Percentiles rank a stretch among this genome's conserved stretches.
Evolutionary conservation across 1,139 yeast genomes (phyloP).

Genomic region (Schwanniomyces etchellsii): DNA sequence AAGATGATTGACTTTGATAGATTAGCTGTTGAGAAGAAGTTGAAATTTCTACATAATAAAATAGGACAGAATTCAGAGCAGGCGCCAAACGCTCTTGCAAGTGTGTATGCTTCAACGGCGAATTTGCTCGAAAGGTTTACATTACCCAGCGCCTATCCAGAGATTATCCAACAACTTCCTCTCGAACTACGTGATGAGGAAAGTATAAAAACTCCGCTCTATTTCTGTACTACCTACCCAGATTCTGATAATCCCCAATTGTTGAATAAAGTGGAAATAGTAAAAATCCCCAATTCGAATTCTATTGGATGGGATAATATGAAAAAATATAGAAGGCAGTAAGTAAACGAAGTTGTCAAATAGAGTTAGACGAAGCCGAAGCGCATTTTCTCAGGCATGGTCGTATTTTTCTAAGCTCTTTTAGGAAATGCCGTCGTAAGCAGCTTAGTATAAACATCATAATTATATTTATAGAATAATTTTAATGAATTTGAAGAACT

Average conservation of each 20-base stretch:
- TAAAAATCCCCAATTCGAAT: conserved; percentile 42
- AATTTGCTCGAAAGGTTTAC: conserved; percentile 19
- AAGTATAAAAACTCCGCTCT: conserved; percentile 29
- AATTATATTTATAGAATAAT: too few relatives aligned
- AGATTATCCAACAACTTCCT: conserved; percentile 29
- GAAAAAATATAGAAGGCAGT: conserved; percentile 25
- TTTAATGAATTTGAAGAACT: too few relatives aligned
- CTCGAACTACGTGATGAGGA: conserved; percentile 24
- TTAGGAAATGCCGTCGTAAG: too few relatives aligned
- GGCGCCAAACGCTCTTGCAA: too few relatives aligned
- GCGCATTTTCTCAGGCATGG: too few relatives aligned
- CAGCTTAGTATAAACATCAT: too few relatives aligned
- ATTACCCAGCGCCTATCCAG: conserved; percentile 28
- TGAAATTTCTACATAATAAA: conserved; percentile 1
- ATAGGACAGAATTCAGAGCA: conserved; percentile 1
- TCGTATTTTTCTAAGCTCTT: too few relatives aligned
- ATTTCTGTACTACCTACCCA: conserved; percentile 27
- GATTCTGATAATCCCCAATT: conserved; percentile 29
- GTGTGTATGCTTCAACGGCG: conserved; percentile 4
- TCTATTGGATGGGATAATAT: conserved; percentile 45
- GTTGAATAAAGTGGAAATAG: conserved; percentile 34
- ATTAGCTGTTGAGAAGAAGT: conserved; percentile 8
- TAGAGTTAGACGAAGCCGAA: too few relatives aligned
- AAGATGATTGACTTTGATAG: conserved; percentile 38
- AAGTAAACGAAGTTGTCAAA: conserved; percentile 1